Evolutionary conservation across 768 basidiomycete genomes (phyloP), one percentile per base, ranked within the genome.

Genomic region (Suillus fuscotomentosus): DNA sequence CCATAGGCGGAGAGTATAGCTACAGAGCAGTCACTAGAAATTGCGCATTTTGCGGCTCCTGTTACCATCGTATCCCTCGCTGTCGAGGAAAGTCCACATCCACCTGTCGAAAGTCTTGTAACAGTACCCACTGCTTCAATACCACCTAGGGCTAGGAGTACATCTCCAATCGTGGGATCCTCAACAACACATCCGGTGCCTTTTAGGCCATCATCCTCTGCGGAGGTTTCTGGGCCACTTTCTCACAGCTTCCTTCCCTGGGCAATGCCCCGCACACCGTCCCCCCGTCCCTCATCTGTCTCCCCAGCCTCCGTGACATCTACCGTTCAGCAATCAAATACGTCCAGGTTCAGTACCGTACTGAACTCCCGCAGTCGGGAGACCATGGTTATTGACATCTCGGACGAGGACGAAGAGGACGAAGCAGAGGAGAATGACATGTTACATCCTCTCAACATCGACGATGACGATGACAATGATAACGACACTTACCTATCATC

Each of bases 371-470:
- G 69, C 6, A 63, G 31, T 56, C 70, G 69, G 24, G 69, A 76
- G 60, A 61, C 72, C 17, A 67, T 77, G 55, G 63, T 77, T 43
- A 77, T 76, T 47, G 72, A 78, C 31, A 75, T 76, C 24, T 72
- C 72, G 8, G 76, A 72, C 55, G 73, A 75, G 1, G 71, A 70
- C 0, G 69, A 70, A 2, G 70, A 69, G 4, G 67, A 61, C 20
- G 72, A 65, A 39, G 69, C 47, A 60, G 64, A 62, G 27, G 27
- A 43, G 50, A 22, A 17, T 41, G 38, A 51, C 1, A 51, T 55
- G 39, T 39, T 5, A 41, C 24, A 4, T 27, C 10, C 55, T 14
- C 41, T 8, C 13, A 48, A 65, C 41, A n/a, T 34, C 15, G 47
- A 14, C 15, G 15, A 59, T 11, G 31, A 53, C 45, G 20, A 60